Base-by-base conservation (phyloP, 495 filamentous ascomycete species). In the Tetracladium marchalianum region DNA sequence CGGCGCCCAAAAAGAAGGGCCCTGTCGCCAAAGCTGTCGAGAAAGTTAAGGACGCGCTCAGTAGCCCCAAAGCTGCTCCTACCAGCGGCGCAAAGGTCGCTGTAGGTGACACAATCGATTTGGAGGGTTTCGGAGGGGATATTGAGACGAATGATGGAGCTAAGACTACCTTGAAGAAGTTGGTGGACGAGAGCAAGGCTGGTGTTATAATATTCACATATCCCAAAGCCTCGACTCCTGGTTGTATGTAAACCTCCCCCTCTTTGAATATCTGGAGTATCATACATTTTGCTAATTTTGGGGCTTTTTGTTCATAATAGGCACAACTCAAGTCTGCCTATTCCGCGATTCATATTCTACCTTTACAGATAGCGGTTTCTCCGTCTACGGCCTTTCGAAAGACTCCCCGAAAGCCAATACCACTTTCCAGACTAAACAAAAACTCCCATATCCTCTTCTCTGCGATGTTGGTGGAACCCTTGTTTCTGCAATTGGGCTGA, bases 171-270 rank as follows among this genome's bases (percentile, higher is more conserved):
- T 68, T 98, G 42, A 77, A 82, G 65, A 70, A 71, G 44, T 75
- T 98, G 18, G 77, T 96, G 12, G 83, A 86, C 35, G 74, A 81
- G 52, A 90, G 88, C 70, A 81, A 87, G 66, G 71, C 73, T 41
- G 90, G 92, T 16, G 84, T 97, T 17, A 85, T 94, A 12, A 63
- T 98, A 27, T 97, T 98, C 62, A 95, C 88, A 31, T 98, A 96
- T 60, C 92, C 92, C 27, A 94, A 84, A 70, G 92, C 92, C 48
- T 90, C 84, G 10, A 98, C 92, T 22, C 85, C 85, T 22, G 92
- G 93, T 46, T 98, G 92, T 95, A 81, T 77, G 87, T 77, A 45
- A 44, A 27, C 46, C 47, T 41, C 1, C 24, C 13, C 11, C 16
- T 16, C 17, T 17, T 12, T 37, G 7, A 35, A 16, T n/a, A n/a